phyloP scores from a whole-genome alignment of 2,329 filamentous ascomycete species.

The Diaporthe vexans region DNA sequence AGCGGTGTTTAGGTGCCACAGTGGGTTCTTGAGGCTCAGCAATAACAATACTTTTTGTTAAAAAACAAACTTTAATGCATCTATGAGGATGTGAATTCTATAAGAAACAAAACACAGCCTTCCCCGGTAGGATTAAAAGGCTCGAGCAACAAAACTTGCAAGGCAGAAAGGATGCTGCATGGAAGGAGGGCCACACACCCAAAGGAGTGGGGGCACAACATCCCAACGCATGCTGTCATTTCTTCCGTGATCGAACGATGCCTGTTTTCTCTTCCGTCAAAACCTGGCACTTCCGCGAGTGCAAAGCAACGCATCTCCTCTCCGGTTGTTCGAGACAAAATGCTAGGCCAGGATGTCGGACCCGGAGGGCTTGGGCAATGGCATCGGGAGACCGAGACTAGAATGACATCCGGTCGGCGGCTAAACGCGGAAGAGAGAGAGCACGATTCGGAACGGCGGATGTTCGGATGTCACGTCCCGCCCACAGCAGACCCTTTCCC shows the following conservation, averaged over 20 bases:
- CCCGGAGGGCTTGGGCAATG: neutral
- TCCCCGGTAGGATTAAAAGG: neutral
- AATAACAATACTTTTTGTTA: neutral
- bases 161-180: neutral
- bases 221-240: neutral
- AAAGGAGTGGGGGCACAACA: neutral
- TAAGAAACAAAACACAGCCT: neutral
- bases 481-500: neutral
- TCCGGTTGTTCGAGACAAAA: too few relatives aligned
- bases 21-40: neutral
- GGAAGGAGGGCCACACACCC: neutral
- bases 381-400: neutral
- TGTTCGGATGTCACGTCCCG: constrained; percentile 36
- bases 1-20: neutral
- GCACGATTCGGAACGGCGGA: constrained; percentile 50
- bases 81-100: neutral
- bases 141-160: neutral
- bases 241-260: constrained; percentile 22
- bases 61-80: too few relatives aligned
- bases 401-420: constrained; percentile 26
- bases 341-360: neutral
- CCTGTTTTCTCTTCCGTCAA: constrained; percentile 17
- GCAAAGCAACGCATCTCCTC: neutral
- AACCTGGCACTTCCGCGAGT: constrained; percentile 4
- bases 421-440: constrained; percentile 42